Percentiles rank a stretch among this genome's conserved stretches.
These are phyloP conservation scores for Diaporthe citriasiana DNA, from an alignment of 2,329 filamentous ascomycete species.

Conservation along the genomic window DNA sequence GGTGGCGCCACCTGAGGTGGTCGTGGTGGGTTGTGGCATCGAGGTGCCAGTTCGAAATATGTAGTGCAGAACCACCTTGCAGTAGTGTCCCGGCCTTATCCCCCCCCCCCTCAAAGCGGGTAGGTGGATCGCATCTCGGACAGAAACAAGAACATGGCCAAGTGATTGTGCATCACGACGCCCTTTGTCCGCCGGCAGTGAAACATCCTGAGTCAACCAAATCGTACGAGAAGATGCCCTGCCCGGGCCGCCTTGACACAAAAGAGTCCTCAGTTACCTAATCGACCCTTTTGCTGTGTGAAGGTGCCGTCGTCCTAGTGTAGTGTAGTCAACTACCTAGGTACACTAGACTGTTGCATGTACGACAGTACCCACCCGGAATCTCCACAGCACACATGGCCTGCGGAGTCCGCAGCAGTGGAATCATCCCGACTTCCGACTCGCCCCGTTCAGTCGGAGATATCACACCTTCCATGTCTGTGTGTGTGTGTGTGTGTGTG, in stretches of 20 bases:
- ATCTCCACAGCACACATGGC: constrained; percentile 20
- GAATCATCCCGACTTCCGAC: constrained; percentile 31
- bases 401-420: background rate
- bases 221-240: constrained; percentile 15
- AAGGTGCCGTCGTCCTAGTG: too few relatives aligned
- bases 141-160: constrained; percentile 1
- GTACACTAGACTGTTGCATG: too few relatives aligned
- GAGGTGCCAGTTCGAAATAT: too few relatives aligned
- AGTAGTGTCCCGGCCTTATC: too few relatives aligned
- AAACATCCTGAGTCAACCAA: constrained; percentile 17
- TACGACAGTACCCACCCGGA: background rate
- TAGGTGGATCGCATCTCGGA: background rate
- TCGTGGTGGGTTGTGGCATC: background rate
- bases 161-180: constrained; percentile 12
- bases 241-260: background rate
- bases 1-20: too few relatives aligned
- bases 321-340: too few relatives aligned
- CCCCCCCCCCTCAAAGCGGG: too few relatives aligned
- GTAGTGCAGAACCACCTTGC: too few relatives aligned
- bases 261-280: background rate
- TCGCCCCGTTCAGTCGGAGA: background rate
- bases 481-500: background rate
- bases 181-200: constrained; percentile 9
- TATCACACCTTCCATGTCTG: background rate
- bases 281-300: background rate